phyloP scores from a whole-genome alignment of 139 green algal genomes.

The Chlamydomonas incerta region DNA sequence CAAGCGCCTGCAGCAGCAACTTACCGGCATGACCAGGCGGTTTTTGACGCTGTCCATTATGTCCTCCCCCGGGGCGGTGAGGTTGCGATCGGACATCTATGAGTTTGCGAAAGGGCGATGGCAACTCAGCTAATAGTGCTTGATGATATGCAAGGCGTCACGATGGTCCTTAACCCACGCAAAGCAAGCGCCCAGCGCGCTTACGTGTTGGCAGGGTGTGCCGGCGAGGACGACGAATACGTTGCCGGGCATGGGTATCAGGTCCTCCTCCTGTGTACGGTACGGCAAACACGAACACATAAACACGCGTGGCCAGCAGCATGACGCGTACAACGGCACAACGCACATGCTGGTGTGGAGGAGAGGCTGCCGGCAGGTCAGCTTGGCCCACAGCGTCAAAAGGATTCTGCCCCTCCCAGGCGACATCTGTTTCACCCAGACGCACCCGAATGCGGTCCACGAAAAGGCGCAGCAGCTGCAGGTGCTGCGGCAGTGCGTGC shows the following conservation, averaged over 20 bases:
- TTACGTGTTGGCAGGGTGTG: constrained; percentile 22
- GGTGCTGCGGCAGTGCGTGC: not conserved
- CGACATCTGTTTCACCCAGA: too few relatives aligned
- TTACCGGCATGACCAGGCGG: not conserved
- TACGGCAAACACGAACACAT: not conserved
- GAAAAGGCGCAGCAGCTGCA: not conserved
- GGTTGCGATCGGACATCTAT: not conserved
- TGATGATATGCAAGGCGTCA: too few relatives aligned
- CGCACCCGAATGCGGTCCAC: not conserved
- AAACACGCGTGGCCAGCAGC: not conserved
- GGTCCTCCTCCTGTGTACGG: not conserved
- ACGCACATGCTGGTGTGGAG: not conserved
- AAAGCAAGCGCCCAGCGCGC: not conserved
- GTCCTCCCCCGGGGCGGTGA: not conserved
- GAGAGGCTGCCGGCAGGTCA: too few relatives aligned
- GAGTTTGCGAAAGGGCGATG: too few relatives aligned
- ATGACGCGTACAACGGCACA: not conserved
- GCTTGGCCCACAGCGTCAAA: too few relatives aligned
- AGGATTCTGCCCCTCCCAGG: too few relatives aligned
- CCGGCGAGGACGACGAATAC: not conserved
- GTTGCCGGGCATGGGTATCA: not conserved
- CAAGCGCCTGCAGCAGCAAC: too few relatives aligned
- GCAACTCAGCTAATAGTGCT: too few relatives aligned
- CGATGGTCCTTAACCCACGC: too few relatives aligned
- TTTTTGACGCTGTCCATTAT: not conserved